These are phyloP conservation scores for Pyricularia sp. DNA, from an alignment of 2,329 filamentous ascomycete species.

Conservation along the genomic window DNA sequence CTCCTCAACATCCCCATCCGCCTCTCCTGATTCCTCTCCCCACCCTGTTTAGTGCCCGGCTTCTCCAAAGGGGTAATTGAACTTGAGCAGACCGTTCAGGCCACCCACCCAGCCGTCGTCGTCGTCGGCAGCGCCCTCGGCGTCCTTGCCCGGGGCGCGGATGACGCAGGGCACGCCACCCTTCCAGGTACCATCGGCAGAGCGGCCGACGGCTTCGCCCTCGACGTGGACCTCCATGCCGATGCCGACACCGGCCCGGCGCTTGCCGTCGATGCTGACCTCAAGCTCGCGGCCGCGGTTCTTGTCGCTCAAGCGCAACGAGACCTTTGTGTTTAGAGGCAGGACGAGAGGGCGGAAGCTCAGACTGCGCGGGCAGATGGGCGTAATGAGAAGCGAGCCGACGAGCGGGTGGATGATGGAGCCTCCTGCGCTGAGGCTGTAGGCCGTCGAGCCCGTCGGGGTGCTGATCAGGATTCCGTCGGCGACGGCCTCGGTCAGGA, in stretches of 20 bases:
- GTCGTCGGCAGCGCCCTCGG: slow-evolving; percentile 36
- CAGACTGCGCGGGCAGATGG: slow-evolving; percentile 86
- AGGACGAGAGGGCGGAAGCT: slow-evolving; percentile 88
- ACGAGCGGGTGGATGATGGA: slow-evolving; percentile 93
- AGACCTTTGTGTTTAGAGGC: slow-evolving; percentile 76
- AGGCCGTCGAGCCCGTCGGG: slow-evolving; percentile 90
- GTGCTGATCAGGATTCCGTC: slow-evolving; percentile 93
- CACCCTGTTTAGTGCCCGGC: slow-evolving; percentile 16
- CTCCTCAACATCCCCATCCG: background rate
- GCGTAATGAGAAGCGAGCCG: slow-evolving; percentile 78
- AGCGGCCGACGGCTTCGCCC: slow-evolving; percentile 65
- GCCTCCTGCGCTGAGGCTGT: slow-evolving; percentile 86
- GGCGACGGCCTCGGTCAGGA: slow-evolving; percentile 86
- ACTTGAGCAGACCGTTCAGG: slow-evolving; percentile 86
- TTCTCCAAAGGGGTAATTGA: slow-evolving; percentile 93
- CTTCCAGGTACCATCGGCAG: slow-evolving; percentile 35
- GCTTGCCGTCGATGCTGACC: slow-evolving; percentile 69
- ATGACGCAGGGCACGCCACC: slow-evolving; percentile 92
- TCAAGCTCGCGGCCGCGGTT: slow-evolving; percentile 70
- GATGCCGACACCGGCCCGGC: slow-evolving; percentile 57
- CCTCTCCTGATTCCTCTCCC: background rate
- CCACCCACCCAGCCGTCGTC: slow-evolving; percentile 97
- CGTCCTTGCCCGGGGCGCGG: slow-evolving; percentile 40
- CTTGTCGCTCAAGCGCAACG: slow-evolving; percentile 70
- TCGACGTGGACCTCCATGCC: slow-evolving; percentile 83